A percentile compares a stretch with the other conserved stretches of the same genome.
Evolutionary conservation across 495 filamentous ascomycete genomes (phyloP).

Genomic region (Neurospora sp.): DNA sequence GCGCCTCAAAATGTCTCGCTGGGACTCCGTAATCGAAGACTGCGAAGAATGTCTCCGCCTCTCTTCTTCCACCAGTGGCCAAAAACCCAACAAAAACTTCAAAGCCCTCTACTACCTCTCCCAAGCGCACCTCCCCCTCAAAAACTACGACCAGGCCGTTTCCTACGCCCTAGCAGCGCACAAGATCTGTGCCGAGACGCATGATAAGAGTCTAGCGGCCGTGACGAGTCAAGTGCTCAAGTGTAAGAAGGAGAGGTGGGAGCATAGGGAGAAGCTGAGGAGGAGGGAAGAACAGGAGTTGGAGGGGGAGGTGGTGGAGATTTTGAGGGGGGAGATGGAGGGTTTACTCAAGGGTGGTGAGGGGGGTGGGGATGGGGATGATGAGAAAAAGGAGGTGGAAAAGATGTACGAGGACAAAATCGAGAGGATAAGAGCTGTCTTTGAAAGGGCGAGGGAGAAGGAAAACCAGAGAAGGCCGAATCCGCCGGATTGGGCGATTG

Average conservation of each 20-base stretch:
- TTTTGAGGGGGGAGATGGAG: slow-evolving; percentile 26
- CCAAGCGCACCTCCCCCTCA: slow-evolving; percentile 67
- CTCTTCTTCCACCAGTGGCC: slow-evolving; percentile 19
- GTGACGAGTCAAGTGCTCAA: slow-evolving; percentile 59
- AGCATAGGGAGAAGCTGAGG: slow-evolving; percentile 42
- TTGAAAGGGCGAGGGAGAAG: slow-evolving; percentile 45
- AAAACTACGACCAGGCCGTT: slow-evolving; percentile 67
- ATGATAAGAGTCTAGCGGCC: slow-evolving; percentile 50
- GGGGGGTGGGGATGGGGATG: slow-evolving; percentile 13
- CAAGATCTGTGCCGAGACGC: slow-evolving; percentile 50
- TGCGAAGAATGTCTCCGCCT: slow-evolving; percentile 65
- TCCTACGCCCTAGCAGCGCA: slow-evolving; percentile 65
- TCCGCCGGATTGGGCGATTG: slow-evolving; percentile 80
- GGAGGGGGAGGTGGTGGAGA: slow-evolving; percentile 40
- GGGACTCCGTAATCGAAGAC: slow-evolving; percentile 71
- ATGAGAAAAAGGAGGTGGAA: slow-evolving; percentile 2
- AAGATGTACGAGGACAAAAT: slow-evolving; percentile 4
- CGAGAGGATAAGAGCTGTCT: slow-evolving; percentile 25
- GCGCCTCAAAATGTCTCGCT: slow-evolving; percentile 59
- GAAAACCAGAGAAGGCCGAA: slow-evolving; percentile 45
- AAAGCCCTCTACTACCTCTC: slow-evolving; percentile 83
- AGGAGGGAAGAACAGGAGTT: slow-evolving; percentile 39
- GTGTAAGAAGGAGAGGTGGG: slow-evolving; percentile 73
- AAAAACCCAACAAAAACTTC: slow-evolving; percentile 23
- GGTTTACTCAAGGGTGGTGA: too few species aligned